Base-by-base conservation (phyloP, 176 grass and related monocot genomes). In the Sorghum bicolor region DNA sequence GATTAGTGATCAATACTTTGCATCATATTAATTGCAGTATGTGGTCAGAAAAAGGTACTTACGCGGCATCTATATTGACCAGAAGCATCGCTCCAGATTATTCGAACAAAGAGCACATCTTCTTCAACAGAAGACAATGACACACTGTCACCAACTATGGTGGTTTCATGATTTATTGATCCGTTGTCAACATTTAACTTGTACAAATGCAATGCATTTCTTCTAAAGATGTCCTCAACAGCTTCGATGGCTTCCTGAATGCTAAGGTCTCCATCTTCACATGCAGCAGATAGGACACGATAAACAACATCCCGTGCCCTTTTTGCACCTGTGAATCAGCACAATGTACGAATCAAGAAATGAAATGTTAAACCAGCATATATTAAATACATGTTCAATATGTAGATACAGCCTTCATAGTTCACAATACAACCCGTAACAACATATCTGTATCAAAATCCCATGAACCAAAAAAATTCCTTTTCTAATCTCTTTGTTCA, bases 21-120 rank as follows among this genome's bases (percentile, higher is more conserved):
- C 30, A 63, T 55, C 16, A 63, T 81, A 41, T 64, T 53, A 41
- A 64, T 34, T 77, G 19, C 12, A 66, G 26, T 70, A 78, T 44
- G 28, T 79, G 58, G 6, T 72, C 33, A 47, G 43, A 50, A 78
- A 87, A 85, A 44, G 72, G 65, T 84, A 81, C 91, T 98, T 79
- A 98, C 96, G 45, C 96, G 92, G 25, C 96, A 98, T 91, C 96
- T 88, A 87, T 90, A 58, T 95, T 98, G 93, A 69, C 87, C 96
- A 74, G 96, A 98, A 84, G 89, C 74, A 93, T 98, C 96, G 30
- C 44, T 80, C 96, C 96, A 98, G 76, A 95, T 73, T 19, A 98
- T 82, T 66, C 96, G 96, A 78, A 98, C 91, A 83, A 98, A 98
- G 50, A 91, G 67, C 28, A 94, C 63, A 63, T 94, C 87, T 82